Evolutionary conservation across 331 rosid genomes (phyloP).

Genomic region (Acacia concinna): DNA sequence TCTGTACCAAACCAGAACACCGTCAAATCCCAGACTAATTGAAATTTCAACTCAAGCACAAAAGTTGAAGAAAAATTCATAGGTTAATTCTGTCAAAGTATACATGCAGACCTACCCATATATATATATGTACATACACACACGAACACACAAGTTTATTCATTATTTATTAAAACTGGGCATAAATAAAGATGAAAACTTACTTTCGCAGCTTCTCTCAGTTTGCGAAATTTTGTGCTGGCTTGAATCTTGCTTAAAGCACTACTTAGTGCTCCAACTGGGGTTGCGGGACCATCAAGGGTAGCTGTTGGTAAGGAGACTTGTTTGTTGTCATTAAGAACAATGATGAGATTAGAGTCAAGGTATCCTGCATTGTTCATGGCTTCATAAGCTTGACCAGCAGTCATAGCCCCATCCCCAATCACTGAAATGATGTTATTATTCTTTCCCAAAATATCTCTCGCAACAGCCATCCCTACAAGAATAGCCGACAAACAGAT

Average conservation of each 20-base stretch:
- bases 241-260: constrained; percentile 70
- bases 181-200: constrained; percentile 18
- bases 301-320: constrained; percentile 85
- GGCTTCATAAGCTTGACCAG: constrained; percentile 91
- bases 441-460: constrained; percentile 68
- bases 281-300: constrained; percentile 79
- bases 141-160: background rate
- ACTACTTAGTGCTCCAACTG: constrained; percentile 72
- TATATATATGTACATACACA: background rate
- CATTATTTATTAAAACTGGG: background rate
- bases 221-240: constrained; percentile 65
- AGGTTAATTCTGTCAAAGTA: background rate
- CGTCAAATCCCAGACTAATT: constrained; percentile 28
- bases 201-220: constrained; percentile 80
- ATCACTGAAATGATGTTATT: constrained; percentile 70
- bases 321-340: constrained; percentile 76
- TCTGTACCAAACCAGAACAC: constrained; percentile 34
- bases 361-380: constrained; percentile 82
- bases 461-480: constrained; percentile 80
- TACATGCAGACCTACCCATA: background rate
- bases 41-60: background rate
- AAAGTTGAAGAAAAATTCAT: background rate
- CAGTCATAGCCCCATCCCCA: constrained; percentile 89
- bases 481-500: background rate
- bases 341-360: constrained; percentile 61